phyloP scores from a whole-genome alignment of 2,329 filamentous ascomycete species.

The Sporothrix globosa region DNA sequence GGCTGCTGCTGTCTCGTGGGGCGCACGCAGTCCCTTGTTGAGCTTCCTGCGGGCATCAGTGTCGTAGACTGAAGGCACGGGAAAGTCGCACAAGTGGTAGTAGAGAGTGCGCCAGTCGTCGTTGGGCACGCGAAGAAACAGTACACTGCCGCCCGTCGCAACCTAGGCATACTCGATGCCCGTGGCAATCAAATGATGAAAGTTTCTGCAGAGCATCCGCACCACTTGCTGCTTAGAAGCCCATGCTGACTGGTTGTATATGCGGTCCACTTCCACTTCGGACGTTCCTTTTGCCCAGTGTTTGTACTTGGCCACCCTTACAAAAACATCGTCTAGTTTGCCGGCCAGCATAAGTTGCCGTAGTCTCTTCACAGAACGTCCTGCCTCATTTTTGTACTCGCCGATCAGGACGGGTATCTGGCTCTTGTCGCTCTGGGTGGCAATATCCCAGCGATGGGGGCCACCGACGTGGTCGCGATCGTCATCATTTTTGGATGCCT shows the following conservation, averaged over 20 bases:
- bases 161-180: background rate
- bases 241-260: background rate
- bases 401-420: background rate
- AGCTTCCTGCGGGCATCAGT: background rate
- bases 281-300: background rate
- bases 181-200: background rate
- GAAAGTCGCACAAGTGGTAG: slow-evolving; percentile 8
- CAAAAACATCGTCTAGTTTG: background rate
- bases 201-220: background rate
- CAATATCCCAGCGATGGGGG: background rate
- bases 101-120: slow-evolving; percentile 15
- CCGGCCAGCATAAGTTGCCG: background rate
- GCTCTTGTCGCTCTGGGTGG: background rate
- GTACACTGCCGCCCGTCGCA: background rate
- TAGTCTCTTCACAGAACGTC: background rate
- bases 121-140: slow-evolving; percentile 1
- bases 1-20: slow-evolving; percentile 24
- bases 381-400: background rate
- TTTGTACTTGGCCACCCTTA: no score
- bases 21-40: background rate
- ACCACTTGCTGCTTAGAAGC: background rate
- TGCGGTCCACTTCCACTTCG: no score
- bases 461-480: background rate
- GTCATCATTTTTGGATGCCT: background rate
- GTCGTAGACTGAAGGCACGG: background rate